These are phyloP conservation scores for Yarrowia yakushimensis DNA, from an alignment of 805 yeast genomes.

Conservation along the genomic window DNA sequence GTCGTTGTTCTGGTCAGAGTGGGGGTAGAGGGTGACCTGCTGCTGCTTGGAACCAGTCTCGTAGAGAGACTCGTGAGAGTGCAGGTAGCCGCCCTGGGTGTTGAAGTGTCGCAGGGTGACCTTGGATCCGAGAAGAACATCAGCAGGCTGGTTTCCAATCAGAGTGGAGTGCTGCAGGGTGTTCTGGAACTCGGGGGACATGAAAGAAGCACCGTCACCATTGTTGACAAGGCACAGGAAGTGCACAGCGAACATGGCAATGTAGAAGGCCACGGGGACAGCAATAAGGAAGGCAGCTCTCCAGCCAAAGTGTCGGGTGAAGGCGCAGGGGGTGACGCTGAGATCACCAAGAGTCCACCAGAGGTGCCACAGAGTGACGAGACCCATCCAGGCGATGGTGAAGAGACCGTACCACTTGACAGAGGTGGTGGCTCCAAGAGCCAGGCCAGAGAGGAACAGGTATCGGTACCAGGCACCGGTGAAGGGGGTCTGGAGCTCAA, in stretches of 20 bases:
- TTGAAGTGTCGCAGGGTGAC: slow-evolving; percentile 67
- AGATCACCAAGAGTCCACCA: slow-evolving; percentile 76
- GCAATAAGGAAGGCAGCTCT: slow-evolving; percentile 46
- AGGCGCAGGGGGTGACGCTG: slow-evolving; percentile 40
- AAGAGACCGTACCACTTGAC: slow-evolving; percentile 70
- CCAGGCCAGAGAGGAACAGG: slow-evolving; percentile 47
- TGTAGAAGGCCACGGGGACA: slow-evolving; percentile 58
- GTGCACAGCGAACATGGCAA: slow-evolving; percentile 56
- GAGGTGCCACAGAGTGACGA: slow-evolving; percentile 47
- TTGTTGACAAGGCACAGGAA: slow-evolving; percentile 44
- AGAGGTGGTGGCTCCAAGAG: slow-evolving; percentile 54
- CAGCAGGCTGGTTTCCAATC: slow-evolving; percentile 51
- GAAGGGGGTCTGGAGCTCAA: slow-evolving; percentile 47
- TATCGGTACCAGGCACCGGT: slow-evolving; percentile 51
- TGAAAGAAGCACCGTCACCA: slow-evolving; percentile 58
- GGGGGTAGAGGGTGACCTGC: slow-evolving; percentile 61
- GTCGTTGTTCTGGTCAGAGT: slow-evolving; percentile 55
- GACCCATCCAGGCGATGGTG: slow-evolving; percentile 62
- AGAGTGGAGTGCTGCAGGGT: slow-evolving; percentile 47
- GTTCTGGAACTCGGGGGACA: slow-evolving; percentile 68
- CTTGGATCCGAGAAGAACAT: slow-evolving; percentile 67
- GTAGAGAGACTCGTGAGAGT: slow-evolving; percentile 57
- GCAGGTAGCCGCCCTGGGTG: slow-evolving; percentile 70
- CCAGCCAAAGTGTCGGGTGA: slow-evolving; percentile 43
- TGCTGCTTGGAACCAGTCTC: slow-evolving; percentile 57